Percentiles rank a stretch among this genome's conserved stretches.
phyloP scores from a whole-genome alignment of 2,329 filamentous ascomycete species.

The Fusarium verticillioides region DNA sequence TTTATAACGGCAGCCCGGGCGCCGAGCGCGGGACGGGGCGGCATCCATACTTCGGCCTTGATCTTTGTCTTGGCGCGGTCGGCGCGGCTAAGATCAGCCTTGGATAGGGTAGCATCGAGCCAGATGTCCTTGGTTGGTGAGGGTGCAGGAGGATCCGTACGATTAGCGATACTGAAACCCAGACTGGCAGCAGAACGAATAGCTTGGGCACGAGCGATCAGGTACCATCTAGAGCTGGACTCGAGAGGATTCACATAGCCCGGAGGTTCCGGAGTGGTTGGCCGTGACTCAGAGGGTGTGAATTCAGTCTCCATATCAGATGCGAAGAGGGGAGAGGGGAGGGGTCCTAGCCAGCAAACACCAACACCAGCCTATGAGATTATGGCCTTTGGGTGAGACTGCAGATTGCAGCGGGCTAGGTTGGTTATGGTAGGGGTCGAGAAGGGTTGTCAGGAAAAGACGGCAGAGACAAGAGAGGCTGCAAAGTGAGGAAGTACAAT shows the following conservation, averaged over 20 bases:
- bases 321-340: conserved; percentile 12
- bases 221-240: conserved; percentile 56
- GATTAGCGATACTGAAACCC: conserved; percentile 57
- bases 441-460: conserved; percentile 4
- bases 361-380: conserved; percentile 9
- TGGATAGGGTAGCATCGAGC: conserved; percentile 56
- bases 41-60: conserved; percentile 60
- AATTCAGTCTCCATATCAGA: conserved; percentile 44
- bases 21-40: conserved; percentile 48
- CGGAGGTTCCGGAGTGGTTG: conserved; percentile 47
- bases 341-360: conserved; percentile 14
- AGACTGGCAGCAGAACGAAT: conserved; percentile 58
- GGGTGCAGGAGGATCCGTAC: conserved; percentile 54
- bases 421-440: conserved; percentile 7
- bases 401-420: conserved; percentile 11
- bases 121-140: conserved; percentile 53
- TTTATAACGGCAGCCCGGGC: conserved; percentile 68
- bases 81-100: conserved; percentile 49
- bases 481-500: conserved; percentile 20
- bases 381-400: conserved; percentile 18
- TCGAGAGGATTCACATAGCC: conserved; percentile 59
- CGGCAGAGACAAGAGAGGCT: background rate
- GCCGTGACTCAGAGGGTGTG: conserved; percentile 44
- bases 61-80: conserved; percentile 50
- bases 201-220: conserved; percentile 55